phyloP scores from a whole-genome alignment of 495 filamentous ascomycete species.

The Durotheca rogersii region DNA sequence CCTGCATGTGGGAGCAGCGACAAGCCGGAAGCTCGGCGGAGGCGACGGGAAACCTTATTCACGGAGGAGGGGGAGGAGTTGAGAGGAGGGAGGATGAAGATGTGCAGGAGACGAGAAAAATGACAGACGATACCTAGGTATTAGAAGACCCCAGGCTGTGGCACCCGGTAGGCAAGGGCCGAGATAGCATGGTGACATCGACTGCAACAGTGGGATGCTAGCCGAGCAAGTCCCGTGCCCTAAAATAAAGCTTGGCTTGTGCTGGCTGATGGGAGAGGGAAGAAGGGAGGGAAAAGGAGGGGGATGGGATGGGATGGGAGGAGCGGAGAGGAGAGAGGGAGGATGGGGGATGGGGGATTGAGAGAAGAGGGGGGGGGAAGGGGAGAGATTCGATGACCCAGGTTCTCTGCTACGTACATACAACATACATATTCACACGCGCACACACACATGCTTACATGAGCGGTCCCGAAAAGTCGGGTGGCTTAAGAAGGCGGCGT shows the following conservation, averaged over 20 bases:
- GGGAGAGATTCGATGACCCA: conserved; percentile 13
- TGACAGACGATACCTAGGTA: conserved; percentile 26
- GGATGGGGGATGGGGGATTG: background rate
- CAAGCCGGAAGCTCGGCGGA: background rate
- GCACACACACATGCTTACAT: too few relatives aligned
- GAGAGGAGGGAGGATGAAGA: too few relatives aligned
- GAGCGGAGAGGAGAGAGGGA: background rate
- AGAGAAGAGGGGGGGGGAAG: background rate
- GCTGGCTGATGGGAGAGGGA: too few relatives aligned
- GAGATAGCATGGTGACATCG: conserved; percentile 33
- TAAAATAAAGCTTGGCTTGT: conserved; percentile 8
- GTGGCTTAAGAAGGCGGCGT: conserved; percentile 4
- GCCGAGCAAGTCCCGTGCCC: conserved; percentile 30
- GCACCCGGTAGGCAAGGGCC: conserved; percentile 32
- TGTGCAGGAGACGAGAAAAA: conserved; percentile 24
- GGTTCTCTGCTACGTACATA: conserved; percentile 8
- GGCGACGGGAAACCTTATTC: conserved; percentile 19
- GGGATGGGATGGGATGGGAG: background rate
- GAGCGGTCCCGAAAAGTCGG: conserved; percentile 18
- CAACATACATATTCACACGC: too few relatives aligned
- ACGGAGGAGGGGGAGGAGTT: conserved; percentile 10
- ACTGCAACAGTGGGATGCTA: conserved; percentile 29
- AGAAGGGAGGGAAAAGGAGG: background rate
- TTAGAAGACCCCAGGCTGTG: conserved; percentile 29
- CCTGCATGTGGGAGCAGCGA: conserved; percentile 18